Conservation (phyloP, 495 filamentous ascomycete genomes). For the Penicillium robsamsonii region DNA sequence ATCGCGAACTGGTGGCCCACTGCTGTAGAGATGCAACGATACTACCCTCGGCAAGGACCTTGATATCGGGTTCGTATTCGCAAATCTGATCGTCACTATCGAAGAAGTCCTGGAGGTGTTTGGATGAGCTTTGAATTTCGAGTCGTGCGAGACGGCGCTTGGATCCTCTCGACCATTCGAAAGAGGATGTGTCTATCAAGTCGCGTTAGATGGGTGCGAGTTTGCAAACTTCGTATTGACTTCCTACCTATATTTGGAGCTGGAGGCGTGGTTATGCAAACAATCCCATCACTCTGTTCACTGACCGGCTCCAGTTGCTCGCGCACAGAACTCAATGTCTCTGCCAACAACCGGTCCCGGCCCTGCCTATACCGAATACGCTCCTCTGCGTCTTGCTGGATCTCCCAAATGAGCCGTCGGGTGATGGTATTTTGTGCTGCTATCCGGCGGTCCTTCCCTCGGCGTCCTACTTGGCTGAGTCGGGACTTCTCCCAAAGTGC, state of each 20-base stretch:
- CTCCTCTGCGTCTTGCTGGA: slow-evolving; percentile 38
- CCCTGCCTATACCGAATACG: slow-evolving; percentile 27
- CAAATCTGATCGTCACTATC: slow-evolving; percentile 40
- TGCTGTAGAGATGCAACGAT: slow-evolving; percentile 36
- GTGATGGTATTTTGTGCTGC: slow-evolving; percentile 42
- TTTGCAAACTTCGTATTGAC: background rate
- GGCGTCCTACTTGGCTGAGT: slow-evolving; percentile 40
- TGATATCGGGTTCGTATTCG: slow-evolving; percentile 33
- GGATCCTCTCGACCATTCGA: slow-evolving; percentile 34
- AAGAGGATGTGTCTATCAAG: slow-evolving; percentile 27
- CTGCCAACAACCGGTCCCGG: slow-evolving; percentile 27
- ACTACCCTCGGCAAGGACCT: slow-evolving; percentile 34
- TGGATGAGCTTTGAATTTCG: slow-evolving; percentile 43
- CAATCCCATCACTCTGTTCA: slow-evolving; percentile 33
- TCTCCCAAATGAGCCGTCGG: slow-evolving; percentile 45
- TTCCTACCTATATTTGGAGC: slow-evolving; percentile 38
- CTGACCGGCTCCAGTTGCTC: slow-evolving; percentile 27
- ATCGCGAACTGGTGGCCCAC: slow-evolving; percentile 38
- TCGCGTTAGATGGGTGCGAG: slow-evolving; percentile 14
- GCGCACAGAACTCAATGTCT: slow-evolving; percentile 28
- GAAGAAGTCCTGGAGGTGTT: slow-evolving; percentile 44
- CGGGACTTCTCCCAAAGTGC: slow-evolving; percentile 38
- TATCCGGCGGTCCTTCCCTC: slow-evolving; percentile 35
- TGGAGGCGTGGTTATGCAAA: slow-evolving; percentile 37
- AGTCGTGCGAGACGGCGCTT: slow-evolving; percentile 43